Base-by-base conservation (phyloP, 1,139 yeast genomes). In the Taphrina betulina region DNA sequence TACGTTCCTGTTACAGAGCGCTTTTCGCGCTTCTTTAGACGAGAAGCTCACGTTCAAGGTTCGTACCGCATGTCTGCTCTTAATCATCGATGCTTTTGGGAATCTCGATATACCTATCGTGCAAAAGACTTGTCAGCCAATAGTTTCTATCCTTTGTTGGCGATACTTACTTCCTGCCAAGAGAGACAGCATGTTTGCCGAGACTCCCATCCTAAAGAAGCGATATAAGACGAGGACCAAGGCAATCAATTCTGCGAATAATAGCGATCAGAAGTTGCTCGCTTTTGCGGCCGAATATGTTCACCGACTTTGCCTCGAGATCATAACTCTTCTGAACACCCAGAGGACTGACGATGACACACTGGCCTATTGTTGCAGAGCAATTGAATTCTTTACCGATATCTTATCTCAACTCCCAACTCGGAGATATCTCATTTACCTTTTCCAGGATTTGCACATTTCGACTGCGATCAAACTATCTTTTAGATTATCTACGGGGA, bases 71-170 rank as follows among this genome's bases (percentile, higher is more conserved):
- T n/a, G 36, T 10, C 24, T 41, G 23, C 23, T 19, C 3, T 17
- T 40, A 12, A 37, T 50, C 8, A 33, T 33, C 10, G 40, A 26
- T 23, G 33, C 33, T 16, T 22, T 40, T 12, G 16, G 10, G 10
- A 29, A 31, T 50, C 45, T 50, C 10, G 40, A 50, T 19, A 14
- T 31, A 10, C 31, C 20, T 3, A 19, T 8, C 10, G 46, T 40
- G 3, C 46, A 33, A 40, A 24, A 31, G 16, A 24, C 45, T 3
- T 10, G 34, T 4, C 54, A 50, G 19, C 46, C 54, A 10, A 34
- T 50, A 10, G 54, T 50, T 5, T 50, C 54, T 3, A 50, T 50
- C 20, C n/a, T 42, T 12, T 26, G 23, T 12, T 50, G 54, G 54
- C 36, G 23, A 5, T 26, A 40, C 20, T 4, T 50, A 10, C 29